phyloP scores from a whole-genome alignment of 768 basidiomycete genomes.

The Dendrothele bispora region DNA sequence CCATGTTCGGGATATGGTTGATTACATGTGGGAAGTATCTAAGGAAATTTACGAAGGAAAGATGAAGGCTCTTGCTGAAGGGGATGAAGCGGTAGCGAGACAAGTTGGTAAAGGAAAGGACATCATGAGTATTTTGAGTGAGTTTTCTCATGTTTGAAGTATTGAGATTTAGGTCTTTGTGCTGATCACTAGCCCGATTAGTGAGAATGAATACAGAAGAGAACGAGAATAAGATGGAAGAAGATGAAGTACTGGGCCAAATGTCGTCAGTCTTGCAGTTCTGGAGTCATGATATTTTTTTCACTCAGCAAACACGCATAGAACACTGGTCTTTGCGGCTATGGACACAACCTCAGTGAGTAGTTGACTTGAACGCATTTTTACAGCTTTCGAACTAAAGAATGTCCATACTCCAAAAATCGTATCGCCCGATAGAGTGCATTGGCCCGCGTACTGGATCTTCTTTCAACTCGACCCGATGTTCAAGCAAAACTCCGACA shows the following conservation, averaged over 20 bases:
- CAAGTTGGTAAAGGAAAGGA: constrained; percentile 33
- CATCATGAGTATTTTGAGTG: constrained; percentile 35
- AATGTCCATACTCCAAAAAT: background rate
- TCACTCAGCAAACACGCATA: constrained; percentile 12
- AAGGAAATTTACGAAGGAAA: constrained; percentile 25
- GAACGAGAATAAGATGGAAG: constrained; percentile 27
- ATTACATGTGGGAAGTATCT: constrained; percentile 26
- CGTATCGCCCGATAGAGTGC: constrained; percentile 14
- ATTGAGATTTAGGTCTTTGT: background rate
- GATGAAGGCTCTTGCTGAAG: constrained; percentile 21
- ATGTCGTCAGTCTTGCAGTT: background rate
- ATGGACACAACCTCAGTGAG: constrained; percentile 40
- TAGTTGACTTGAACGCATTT: background rate
- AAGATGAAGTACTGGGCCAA: constrained; percentile 33
- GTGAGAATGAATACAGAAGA: constrained; percentile 35
- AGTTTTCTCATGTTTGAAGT: constrained; percentile 1
- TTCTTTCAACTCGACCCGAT: constrained; percentile 32
- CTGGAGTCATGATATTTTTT: background rate
- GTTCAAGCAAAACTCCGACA: constrained; percentile 36
- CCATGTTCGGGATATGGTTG: constrained; percentile 24
- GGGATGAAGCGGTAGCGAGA: constrained; percentile 22
- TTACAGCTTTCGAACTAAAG: too few species aligned
- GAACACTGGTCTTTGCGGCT: constrained; percentile 37
- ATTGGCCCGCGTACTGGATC: constrained; percentile 29
- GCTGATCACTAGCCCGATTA: constrained; percentile 11